Evolutionary conservation across 2,329 filamentous ascomycete genomes (phyloP).

Genomic region (Beauveria medogensis): DNA sequence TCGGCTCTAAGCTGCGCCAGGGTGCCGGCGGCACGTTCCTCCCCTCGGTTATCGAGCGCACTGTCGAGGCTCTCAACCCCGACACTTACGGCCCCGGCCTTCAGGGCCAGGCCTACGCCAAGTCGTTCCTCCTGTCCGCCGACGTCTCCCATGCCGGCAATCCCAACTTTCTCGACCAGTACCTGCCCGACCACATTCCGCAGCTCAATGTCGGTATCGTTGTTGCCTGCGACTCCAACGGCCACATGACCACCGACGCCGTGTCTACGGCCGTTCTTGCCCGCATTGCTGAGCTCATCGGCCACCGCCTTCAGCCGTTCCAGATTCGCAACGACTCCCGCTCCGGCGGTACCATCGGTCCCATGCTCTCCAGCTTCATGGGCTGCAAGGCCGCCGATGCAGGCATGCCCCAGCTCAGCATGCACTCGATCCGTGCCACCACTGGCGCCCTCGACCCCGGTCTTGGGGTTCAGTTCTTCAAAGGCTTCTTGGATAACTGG

Average conservation of each 20-base stretch:
- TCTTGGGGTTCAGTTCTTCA: slow-evolving; percentile 78
- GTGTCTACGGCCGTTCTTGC: slow-evolving; percentile 75
- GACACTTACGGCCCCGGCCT: slow-evolving; percentile 48
- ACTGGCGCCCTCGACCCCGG: slow-evolving; percentile 82
- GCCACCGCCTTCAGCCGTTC: slow-evolving; percentile 71
- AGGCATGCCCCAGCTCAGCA: slow-evolving; percentile 83
- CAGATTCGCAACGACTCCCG: slow-evolving; percentile 90
- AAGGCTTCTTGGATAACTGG: slow-evolving; percentile 80
- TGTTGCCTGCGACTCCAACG: slow-evolving; percentile 76
- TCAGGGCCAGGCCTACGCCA: slow-evolving; percentile 76
- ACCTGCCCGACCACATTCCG: slow-evolving; percentile 79
- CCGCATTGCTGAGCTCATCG: slow-evolving; percentile 67
- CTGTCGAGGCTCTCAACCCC: slow-evolving; percentile 60
- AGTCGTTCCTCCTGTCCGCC: slow-evolving; percentile 84
- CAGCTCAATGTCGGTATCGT: slow-evolving; percentile 81
- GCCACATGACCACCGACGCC: slow-evolving; percentile 92
- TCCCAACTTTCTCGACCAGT: slow-evolving; percentile 81
- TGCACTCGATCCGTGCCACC: slow-evolving; percentile 88
- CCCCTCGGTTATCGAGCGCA: slow-evolving; percentile 69
- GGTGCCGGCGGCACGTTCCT: slow-evolving; percentile 87
- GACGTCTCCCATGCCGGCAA: slow-evolving; percentile 93
- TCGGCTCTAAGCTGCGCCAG: slow-evolving; percentile 83
- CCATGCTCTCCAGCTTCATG: slow-evolving; percentile 72
- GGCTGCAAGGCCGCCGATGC: slow-evolving; percentile 80
- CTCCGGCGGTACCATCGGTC: slow-evolving; percentile 90